A percentile compares a stretch with the other conserved stretches of the same genome.
These are phyloP conservation scores for Phalaenopsis hybrid DNA, from an alignment of 116 monocot species.

Conservation along the genomic window DNA sequence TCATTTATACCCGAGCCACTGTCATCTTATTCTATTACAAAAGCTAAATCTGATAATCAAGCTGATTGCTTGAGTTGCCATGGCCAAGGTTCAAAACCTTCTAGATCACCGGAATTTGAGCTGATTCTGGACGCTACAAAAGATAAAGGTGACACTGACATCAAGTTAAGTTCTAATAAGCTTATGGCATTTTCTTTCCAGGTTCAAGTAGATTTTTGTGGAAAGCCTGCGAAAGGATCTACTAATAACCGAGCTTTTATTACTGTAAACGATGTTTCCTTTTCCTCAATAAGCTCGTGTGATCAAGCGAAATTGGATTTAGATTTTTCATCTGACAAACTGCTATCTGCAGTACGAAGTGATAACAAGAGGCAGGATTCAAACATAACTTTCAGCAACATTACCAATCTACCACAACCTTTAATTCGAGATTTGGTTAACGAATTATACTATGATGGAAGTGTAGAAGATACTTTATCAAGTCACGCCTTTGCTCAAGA, in stretches of 20 bases:
- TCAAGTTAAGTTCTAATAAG: not conserved
- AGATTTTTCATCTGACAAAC: too few relatives aligned
- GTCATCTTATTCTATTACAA: not conserved
- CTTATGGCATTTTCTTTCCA: not conserved
- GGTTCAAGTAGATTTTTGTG: not conserved
- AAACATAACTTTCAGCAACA: slow-evolving; percentile 16
- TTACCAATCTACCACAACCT: slow-evolving; percentile 17
- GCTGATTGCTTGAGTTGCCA: not conserved
- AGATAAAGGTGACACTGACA: not conserved
- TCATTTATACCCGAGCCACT: not conserved
- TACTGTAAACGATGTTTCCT: too few relatives aligned
- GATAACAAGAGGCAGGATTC: slow-evolving; percentile 11
- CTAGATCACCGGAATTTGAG: not conserved
- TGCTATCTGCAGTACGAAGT: not conserved
- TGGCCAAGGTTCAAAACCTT: not conserved
- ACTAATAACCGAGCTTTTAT: too few relatives aligned
- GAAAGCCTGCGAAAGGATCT: too few relatives aligned
- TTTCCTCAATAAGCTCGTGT: too few relatives aligned
- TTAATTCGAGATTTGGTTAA: not conserved
- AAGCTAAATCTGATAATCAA: slow-evolving; percentile 1
- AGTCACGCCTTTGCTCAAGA: slow-evolving; percentile 11
- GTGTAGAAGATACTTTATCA: slow-evolving; percentile 52
- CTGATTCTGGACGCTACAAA: not conserved
- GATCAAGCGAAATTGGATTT: too few relatives aligned
- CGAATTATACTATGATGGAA: slow-evolving; percentile 18